These are phyloP conservation scores for Botrytis byssoidea DNA, from an alignment of 2,329 filamentous ascomycete genomes.

Conservation along the genomic window DNA sequence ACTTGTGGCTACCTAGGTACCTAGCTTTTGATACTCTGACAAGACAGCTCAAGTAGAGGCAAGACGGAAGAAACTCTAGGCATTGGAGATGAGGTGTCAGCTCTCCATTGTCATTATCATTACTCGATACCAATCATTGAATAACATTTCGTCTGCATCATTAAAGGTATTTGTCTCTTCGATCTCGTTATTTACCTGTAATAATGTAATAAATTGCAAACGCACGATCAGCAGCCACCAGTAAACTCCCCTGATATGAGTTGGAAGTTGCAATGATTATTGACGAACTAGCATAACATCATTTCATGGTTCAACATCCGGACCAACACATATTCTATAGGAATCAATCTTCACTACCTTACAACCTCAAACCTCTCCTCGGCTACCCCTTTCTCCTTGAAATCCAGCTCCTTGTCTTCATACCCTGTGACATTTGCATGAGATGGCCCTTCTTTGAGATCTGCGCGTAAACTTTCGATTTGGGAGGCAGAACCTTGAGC, in stretches of 20 bases:
- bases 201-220: not conserved
- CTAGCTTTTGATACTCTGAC: not conserved
- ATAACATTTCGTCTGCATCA: not conserved
- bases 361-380: not conserved
- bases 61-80: not conserved
- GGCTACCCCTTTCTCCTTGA: slow-evolving; percentile 60
- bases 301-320: not conserved
- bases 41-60: not conserved
- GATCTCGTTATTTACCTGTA: not conserved
- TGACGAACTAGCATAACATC: not conserved
- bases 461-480: slow-evolving; percentile 68
- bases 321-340: not conserved
- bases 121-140: not conserved
- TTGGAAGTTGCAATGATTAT: not conserved
- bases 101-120: not conserved
- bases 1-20: not conserved
- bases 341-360: not conserved
- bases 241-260: not conserved
- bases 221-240: not conserved
- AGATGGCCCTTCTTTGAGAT: slow-evolving; percentile 71
- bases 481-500: slow-evolving; percentile 70
- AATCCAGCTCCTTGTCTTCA: slow-evolving; percentile 64
- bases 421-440: slow-evolving; percentile 72
- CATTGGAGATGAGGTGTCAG: no score
- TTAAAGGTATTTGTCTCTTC: not conserved